These are phyloP conservation scores for Calonectria hongkongensis DNA, from an alignment of 2,329 filamentous ascomycete species.

Conservation along the genomic window DNA sequence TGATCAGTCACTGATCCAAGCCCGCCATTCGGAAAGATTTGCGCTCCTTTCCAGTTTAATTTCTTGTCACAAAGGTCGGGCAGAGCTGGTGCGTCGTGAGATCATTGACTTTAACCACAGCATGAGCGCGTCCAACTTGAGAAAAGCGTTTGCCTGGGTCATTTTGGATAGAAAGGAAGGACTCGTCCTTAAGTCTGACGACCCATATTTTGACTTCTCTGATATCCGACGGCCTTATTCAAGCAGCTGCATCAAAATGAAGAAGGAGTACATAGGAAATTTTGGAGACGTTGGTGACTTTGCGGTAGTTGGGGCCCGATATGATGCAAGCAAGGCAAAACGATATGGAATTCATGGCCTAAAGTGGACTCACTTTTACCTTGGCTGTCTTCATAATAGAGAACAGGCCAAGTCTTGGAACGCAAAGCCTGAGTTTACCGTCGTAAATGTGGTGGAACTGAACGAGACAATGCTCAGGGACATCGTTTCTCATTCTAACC, in stretches of 20 bases:
- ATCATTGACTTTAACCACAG: constrained; percentile 78
- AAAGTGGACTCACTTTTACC: constrained; percentile 86
- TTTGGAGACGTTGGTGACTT: constrained; percentile 91
- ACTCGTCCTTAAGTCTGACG: constrained; percentile 86
- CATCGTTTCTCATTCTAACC: constrained; percentile 70
- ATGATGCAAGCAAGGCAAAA: constrained; percentile 78
- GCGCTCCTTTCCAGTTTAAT: constrained; percentile 75
- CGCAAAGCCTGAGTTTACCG: constrained; percentile 75
- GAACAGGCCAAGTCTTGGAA: constrained; percentile 71
- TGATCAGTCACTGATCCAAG: constrained; percentile 69
- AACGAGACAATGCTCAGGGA: constrained; percentile 70
- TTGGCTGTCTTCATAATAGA: constrained; percentile 85
- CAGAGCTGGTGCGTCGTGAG: constrained; percentile 80
- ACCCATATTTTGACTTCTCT: constrained; percentile 82
- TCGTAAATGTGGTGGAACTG: constrained; percentile 79
- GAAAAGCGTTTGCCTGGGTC: constrained; percentile 79
- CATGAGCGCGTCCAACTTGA: constrained; percentile 72
- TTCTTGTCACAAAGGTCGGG: constrained; percentile 73
- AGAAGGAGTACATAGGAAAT: constrained; percentile 87
- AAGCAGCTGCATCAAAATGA: constrained; percentile 84
- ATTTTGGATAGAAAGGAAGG: constrained; percentile 84
- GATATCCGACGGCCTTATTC: constrained; percentile 60
- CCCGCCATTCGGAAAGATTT: constrained; percentile 76
- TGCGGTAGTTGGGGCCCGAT: constrained; percentile 84
- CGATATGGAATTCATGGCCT: constrained; percentile 72